Base-by-base conservation (phyloP, 495 filamentous ascomycete species). In the Sabuloglossum arenarium region DNA sequence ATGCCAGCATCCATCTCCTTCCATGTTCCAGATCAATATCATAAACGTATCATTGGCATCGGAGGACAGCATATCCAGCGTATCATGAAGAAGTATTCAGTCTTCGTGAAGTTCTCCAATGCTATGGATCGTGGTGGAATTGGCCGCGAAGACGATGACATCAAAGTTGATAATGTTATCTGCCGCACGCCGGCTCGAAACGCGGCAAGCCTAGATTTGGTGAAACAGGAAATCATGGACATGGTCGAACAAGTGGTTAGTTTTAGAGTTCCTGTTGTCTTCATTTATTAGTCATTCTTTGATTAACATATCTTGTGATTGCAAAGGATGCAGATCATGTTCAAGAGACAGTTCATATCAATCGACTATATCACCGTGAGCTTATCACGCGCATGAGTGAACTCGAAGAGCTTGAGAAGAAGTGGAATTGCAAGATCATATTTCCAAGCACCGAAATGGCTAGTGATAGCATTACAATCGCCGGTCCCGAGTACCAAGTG, bases 21-120 rank as follows among this genome's bases (percentile, higher is more conserved):
- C 74, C 91, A 99, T 64, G 91, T 99, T 25, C 91, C 91, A n/a
- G 93, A 97, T 62, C 89, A 96, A 63, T 99, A 99, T 65, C 91
- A 99, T 69, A 99, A 97, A 72, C 87, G 93, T 43, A 99, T 99
- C 60, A 99, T 99, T 60, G 91, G 91, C 55, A 96, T 97, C 58
- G 93, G 91, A 58, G 91, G 91, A 19, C 88, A 95, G 66, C 93
- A 97, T 63, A 99, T 99, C 62, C 91, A 99, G 66, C 88, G 88
- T 57, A 97, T 97, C 71, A 99, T 97, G 91, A 99, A 99, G 73
- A 96, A 96, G 69, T 93, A 99, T 71, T 99, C 91, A 1, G 91
- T 99, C 57, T 99, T 97, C 60, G 91, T 99, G 71, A 99, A 99
- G 67, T 99, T 99, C 65, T 94, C 88, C 60, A 99, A 99, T 63